Base-by-base conservation (phyloP, 768 basidiomycete species). In the Tylopilus cervinicoccineus region DNA sequence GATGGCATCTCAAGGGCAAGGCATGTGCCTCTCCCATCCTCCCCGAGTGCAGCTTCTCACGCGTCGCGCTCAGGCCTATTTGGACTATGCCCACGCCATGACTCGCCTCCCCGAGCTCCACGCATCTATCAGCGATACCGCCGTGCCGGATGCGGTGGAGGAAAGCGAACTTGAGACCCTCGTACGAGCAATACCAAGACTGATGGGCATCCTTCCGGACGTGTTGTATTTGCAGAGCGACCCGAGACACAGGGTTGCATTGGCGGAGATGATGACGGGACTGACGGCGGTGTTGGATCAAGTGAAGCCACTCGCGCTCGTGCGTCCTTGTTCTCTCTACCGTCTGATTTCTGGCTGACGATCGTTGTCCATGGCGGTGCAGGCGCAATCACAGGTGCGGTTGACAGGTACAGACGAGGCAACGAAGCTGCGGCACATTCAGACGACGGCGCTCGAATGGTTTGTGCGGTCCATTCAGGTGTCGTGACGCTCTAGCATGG, bases 1-100 rank as follows among this genome's bases (percentile, higher is more conserved):
- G 81, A 9, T 96, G 94, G 94, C 76, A 84, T 58, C 75, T 80
- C 29, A 83, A 87, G 29, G 94, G 94, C 43, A 86, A 93, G 78
- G 92, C 88, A 55, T 27, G 51, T 53, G 32, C 26, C 31, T 45
- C 58, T 56, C 17, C 43, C 26, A 17, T 44, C 32, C 32, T 22
- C 19, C 28, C 5, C 2, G 2, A 1, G 28, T 55, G 40, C 24
- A 38, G 24, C n/a, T 53, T 48, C 47, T 57, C 43, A 53, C 40
- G 23, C 27, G 20, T 32, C 37, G 38, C 26, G 23, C 16, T 45
- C 29, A 90, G 88, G 71, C 76, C 4, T 81, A 86, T 66, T 61
- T 90, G 40, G 89, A 92, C 53, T 92, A 88, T 38, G 81, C 74
- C 2, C 74, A 82, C 50, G 76, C 78, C 13, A 76, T 84, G 74